Evolutionary conservation across 495 filamentous ascomycete genomes (phyloP).

Genomic region (Achaetomiella virescens): DNA sequence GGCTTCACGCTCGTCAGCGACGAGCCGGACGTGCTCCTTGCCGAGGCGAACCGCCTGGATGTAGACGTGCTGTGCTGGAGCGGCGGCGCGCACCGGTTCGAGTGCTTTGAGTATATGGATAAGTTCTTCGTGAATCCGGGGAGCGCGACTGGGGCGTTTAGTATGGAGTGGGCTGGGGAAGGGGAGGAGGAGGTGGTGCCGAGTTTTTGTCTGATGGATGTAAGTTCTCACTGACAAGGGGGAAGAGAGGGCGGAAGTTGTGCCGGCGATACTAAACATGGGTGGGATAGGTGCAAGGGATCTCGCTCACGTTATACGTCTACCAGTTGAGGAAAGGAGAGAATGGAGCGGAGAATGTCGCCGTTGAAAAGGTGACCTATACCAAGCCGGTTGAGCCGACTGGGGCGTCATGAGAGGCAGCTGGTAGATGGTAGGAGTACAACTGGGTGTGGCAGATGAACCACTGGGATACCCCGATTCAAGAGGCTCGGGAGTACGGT

Average conservation of each 20-base stretch:
- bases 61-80: constrained; percentile 91
- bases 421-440: not conserved
- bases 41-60: constrained; percentile 91
- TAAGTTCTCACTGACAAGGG: constrained; percentile 59
- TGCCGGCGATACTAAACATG: constrained; percentile 7
- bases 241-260: not conserved
- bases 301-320: constrained; percentile 93
- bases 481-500: constrained; percentile 1
- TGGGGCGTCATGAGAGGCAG: constrained; percentile 31
- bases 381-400: constrained; percentile 68
- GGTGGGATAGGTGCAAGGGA: constrained; percentile 76
- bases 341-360: constrained; percentile 84
- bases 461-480: not conserved
- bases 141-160: constrained; percentile 83
- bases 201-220: constrained; percentile 99
- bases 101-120: constrained; percentile 97
- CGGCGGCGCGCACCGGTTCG: constrained; percentile 93
- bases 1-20: constrained; percentile 92
- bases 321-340: constrained; percentile 90
- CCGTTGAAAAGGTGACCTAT: constrained; percentile 96
- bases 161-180: constrained; percentile 3
- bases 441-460: not conserved
- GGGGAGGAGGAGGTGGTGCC: constrained; percentile 75
- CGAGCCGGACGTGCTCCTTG: constrained; percentile 85
- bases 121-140: constrained; percentile 98